phyloP scores from a whole-genome alignment of 352 stramenopile species.

The Phytophthora hybrid region DNA sequence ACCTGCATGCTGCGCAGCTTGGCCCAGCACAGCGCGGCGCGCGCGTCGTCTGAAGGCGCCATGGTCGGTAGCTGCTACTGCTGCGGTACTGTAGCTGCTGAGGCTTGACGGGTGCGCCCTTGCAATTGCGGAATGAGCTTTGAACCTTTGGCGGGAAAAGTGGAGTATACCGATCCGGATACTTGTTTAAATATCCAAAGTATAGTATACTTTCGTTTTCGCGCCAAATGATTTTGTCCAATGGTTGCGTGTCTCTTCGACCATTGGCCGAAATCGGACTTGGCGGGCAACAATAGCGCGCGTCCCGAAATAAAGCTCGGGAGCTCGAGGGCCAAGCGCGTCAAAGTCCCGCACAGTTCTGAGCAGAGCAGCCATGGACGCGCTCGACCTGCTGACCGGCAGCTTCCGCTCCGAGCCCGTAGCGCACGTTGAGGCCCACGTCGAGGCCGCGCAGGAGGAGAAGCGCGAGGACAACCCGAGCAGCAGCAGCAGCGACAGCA shows the following conservation, averaged over 20 bases:
- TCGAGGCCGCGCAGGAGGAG: constrained; percentile 16
- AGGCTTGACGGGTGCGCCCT: no score
- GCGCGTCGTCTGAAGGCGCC: constrained; percentile 7
- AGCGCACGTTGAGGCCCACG: no score
- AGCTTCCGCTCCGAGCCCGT: constrained; percentile 5
- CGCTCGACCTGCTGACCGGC: constrained; percentile 30
- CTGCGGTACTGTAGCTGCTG: not conserved
- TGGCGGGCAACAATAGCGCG: not conserved
- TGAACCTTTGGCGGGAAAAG: constrained; percentile 5
- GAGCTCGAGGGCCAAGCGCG: not conserved
- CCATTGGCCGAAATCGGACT: no score
- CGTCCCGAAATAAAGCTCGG: not conserved
- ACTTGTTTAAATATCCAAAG: no score
- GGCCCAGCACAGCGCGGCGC: constrained; percentile 52
- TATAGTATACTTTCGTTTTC: no score
- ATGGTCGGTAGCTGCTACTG: constrained; percentile 7
- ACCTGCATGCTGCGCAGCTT: constrained; percentile 61
- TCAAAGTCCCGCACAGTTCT: not conserved
- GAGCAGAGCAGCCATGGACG: constrained; percentile 20
- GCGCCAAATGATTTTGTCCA: no score
- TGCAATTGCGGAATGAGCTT: not conserved
- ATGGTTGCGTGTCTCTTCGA: no score
- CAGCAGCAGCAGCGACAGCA: constrained; percentile 16
- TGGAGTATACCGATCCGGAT: no score
- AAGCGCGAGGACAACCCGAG: constrained; percentile 34